Evolutionary conservation across 768 basidiomycete species (phyloP), one percentile per base, ranked within the genome.

Genomic region (Cyclocybe aegerita): DNA sequence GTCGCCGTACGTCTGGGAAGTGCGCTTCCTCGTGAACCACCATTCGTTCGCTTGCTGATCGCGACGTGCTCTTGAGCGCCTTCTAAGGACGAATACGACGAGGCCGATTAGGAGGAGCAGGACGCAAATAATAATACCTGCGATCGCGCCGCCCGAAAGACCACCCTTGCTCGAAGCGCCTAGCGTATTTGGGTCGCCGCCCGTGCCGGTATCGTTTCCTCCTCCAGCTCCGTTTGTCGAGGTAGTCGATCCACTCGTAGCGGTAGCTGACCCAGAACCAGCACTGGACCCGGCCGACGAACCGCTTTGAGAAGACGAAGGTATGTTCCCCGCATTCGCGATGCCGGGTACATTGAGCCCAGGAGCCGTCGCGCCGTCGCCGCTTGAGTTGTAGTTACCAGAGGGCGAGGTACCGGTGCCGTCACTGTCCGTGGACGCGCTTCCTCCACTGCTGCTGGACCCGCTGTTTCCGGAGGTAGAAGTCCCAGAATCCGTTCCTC

Each of bases 61-160:
- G 9, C 82, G 77, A 32, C 69, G 72, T 0, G 68, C 53, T 8
- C 69, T 70, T 9, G 69, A 69, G 23, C 81, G 79, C 31, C 71
- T 73, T 35, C 85, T 78, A 29, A 80, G 54, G 36, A 77, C 39
- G 43, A 80, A 58, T 9, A 84, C 14, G 15, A 74, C 29, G 9
- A 78, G 44, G 5, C 52, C 59, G 7, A 80, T 46, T 14, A 70
- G 42, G 39, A 70, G 43, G 29, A 81, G 44, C 14, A 73, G 33
- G 41, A 69, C 57, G 4, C 71, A 49, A 39, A 70, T 57, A 4
- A 63, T 59, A 39, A 83, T 77, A 35, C 66, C 83, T 7, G 74
- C 79, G 41, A 83, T 75, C 16, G 70, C 75, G 23, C 74, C 80
- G 0, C 54, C 60, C 3, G 81, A 75, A 15, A 52, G 31, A 14